phyloP scores from a whole-genome alignment of 495 filamentous ascomycete species.

The Penicillium ucsense region DNA sequence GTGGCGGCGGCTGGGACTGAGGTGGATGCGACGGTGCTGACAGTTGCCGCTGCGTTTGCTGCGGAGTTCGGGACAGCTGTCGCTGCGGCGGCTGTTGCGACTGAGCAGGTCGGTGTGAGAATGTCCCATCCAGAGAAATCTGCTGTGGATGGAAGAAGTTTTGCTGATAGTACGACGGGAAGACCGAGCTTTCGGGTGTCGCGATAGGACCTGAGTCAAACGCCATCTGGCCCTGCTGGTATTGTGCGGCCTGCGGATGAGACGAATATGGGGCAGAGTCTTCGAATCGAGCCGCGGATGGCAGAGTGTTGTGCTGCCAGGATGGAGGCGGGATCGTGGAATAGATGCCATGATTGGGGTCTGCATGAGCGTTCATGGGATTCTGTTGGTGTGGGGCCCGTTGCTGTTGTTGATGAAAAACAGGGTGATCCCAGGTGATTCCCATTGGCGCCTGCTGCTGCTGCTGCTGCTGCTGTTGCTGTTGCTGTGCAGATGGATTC shows the following conservation, averaged over 20 bases:
- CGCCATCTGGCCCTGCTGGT: slow-evolving; percentile 22
- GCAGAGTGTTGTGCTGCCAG: slow-evolving; percentile 30
- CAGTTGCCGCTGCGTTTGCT: slow-evolving; percentile 1
- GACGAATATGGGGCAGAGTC: slow-evolving; percentile 22
- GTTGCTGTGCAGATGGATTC: slow-evolving; percentile 8
- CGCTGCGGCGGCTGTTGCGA: slow-evolving; percentile 15
- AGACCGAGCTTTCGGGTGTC: slow-evolving; percentile 24
- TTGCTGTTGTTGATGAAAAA: slow-evolving; percentile 18
- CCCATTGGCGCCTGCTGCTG: slow-evolving; percentile 18
- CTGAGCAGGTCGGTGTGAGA: slow-evolving; percentile 12
- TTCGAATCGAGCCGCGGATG: slow-evolving; percentile 19
- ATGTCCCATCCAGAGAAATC: slow-evolving; percentile 20
- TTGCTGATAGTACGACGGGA: slow-evolving; percentile 22
- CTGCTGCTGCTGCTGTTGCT: slow-evolving; percentile 7
- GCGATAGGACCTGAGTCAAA: slow-evolving; percentile 24
- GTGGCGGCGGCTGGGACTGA: slow-evolving; percentile 11
- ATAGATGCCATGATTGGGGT: slow-evolving; percentile 26
- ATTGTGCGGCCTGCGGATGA: slow-evolving; percentile 22
- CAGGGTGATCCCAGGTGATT: slow-evolving; percentile 29
- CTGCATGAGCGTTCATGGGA: slow-evolving; percentile 15
- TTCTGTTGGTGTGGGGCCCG: slow-evolving; percentile 17
- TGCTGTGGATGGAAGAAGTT: slow-evolving; percentile 27
- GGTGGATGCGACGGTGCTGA: not conserved
- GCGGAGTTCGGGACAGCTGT: slow-evolving; percentile 14
- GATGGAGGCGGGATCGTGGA: slow-evolving; percentile 24